phyloP scores from a whole-genome alignment of 2,329 filamentous ascomycete species.

The Botryotinia narcissicola region DNA sequence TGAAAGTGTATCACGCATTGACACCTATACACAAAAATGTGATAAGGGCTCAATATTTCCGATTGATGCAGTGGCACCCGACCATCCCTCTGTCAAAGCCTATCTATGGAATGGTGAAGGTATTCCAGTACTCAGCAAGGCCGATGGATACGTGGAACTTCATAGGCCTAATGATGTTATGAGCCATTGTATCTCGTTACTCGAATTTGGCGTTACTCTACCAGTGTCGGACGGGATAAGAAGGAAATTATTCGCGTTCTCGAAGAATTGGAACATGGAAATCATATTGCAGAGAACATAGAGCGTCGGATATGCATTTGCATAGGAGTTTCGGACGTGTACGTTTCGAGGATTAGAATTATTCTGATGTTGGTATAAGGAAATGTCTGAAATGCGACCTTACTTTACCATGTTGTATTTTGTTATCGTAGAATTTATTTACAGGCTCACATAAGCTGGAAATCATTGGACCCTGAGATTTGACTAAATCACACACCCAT shows the following conservation, averaged over 20 bases:
- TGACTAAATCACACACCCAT: not conserved
- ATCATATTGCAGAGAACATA: conserved; percentile 25
- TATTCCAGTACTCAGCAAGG: conserved; percentile 49
- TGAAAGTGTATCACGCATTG: conserved; percentile 55
- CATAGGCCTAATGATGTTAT: conserved; percentile 50
- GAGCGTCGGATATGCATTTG: conserved; percentile 39
- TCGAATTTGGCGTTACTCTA: conserved; percentile 51
- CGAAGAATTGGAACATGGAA: conserved; percentile 35
- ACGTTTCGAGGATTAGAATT: not conserved
- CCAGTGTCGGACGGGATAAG: conserved; percentile 54
- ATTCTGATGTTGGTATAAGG: not conserved
- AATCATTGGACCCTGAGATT: not conserved
- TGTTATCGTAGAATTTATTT: not conserved
- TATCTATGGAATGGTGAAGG: conserved; percentile 54
- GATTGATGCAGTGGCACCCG: conserved; percentile 49
- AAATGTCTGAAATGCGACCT: not conserved
- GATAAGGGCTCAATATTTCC: conserved; percentile 44
- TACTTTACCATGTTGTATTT: not conserved
- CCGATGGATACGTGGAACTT: conserved; percentile 46
- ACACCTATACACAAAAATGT: conserved; percentile 39
- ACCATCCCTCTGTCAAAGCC: conserved; percentile 50
- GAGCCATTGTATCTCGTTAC: conserved; percentile 50
- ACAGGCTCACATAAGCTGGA: not conserved
- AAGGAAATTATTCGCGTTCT: conserved; percentile 48
- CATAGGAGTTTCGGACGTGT: conserved; percentile 35